Evolutionary conservation across 176 grass and related monocot species (phyloP), one percentile per base, ranked within the genome.

Genomic region (Echinochloa phyllopogon): DNA sequence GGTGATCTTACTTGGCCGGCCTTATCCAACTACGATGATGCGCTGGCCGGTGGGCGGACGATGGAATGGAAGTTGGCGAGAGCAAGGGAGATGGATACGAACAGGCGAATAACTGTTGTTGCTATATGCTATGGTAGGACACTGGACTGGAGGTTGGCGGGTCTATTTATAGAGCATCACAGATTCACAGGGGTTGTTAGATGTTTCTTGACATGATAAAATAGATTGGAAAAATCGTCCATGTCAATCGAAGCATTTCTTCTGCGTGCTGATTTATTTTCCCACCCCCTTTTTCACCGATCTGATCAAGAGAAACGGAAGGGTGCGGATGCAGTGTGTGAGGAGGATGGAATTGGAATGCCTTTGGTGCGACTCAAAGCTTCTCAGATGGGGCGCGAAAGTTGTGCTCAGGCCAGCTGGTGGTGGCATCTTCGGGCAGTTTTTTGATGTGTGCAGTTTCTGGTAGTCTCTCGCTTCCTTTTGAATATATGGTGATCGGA

Each of bases 311-410:
- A 24, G 8, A 74, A 56, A 39, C 4, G 6, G 18, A 7, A 16
- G 21, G 39, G 6, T 23, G 21, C 7, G 7, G n/a, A n/a, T 58
- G 62, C 62, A 53, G 81, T 17, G 87, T 66, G 69, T 65, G 88
- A 82, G 78, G 79, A 52, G 71, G 65, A 86, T 72, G 64, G 78
- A 89, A 69, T 76, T 76, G 44, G 44, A 77, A 82, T 82, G 77
- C 12, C 78, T 86, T 90, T 11, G 64, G 38, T 8, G 53, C 65
- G 78, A 86, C 78, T 86, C 83, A 90, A 90, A 82, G 88, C 87
- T 69, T 77, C 87, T 53, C 60, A 38, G 52, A 47, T 23, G 14
- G 80, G 8, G 8, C 65, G 44, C 5, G n/a, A 51, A 77, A 47
- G 86, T 23, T 37, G 74, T 10, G 86, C 29, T 49, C 29, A 21